These are phyloP conservation scores for Ceratocystis diversiconidia DNA, from an alignment of 2,329 filamentous ascomycete species.

Conservation along the genomic window DNA sequence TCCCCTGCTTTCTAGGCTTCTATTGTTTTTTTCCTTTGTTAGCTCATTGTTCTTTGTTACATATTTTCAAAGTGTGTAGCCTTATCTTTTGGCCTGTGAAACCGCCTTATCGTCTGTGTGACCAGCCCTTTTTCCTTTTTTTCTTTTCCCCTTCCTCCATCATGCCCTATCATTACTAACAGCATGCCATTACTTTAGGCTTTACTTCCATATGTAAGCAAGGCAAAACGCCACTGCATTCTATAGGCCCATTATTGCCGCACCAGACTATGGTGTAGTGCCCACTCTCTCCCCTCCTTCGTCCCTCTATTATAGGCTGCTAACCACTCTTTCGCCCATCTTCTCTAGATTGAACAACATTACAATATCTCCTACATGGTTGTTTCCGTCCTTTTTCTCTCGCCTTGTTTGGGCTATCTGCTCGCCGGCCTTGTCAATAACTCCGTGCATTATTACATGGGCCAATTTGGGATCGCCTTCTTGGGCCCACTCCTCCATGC, in stretches of 20 bases:
- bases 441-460: slow-evolving; percentile 46
- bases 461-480: slow-evolving; percentile 58
- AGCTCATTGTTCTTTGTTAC: not conserved
- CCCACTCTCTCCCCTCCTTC: not conserved
- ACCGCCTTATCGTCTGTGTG: too few species aligned
- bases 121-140: not conserved
- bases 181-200: slow-evolving; percentile 25
- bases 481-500: slow-evolving; percentile 49
- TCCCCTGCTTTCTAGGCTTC: too few species aligned
- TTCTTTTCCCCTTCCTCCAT: not conserved
- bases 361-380: slow-evolving; percentile 47
- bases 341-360: slow-evolving; percentile 27
- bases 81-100: too few species aligned
- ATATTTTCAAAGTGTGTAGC: too few species aligned
- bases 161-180: not conserved
- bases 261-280: not conserved
- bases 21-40: not conserved
- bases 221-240: not conserved
- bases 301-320: not conserved
- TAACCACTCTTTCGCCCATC: not conserved
- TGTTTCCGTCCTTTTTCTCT: slow-evolving; percentile 52
- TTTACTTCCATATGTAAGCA: slow-evolving; percentile 34
- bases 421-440: slow-evolving; percentile 51
- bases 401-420: slow-evolving; percentile 52
- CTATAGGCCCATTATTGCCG: not conserved